Percentiles rank a stretch among this genome's conserved stretches.
Conservation (phyloP, 2,329 filamentous ascomycete species). For the Ascosphaera pollenicola region DNA sequence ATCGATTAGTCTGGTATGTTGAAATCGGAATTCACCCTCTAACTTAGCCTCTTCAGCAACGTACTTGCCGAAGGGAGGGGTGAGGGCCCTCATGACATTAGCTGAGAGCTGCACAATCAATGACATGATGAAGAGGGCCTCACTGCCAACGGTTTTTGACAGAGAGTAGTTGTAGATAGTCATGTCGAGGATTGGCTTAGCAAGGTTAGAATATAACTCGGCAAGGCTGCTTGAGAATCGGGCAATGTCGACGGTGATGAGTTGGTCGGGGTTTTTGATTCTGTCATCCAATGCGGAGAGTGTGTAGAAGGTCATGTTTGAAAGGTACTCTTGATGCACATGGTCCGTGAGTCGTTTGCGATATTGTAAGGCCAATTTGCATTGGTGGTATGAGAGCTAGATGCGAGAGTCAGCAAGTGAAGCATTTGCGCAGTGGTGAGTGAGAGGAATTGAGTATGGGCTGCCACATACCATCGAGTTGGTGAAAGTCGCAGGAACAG, state of each 20-base stretch:
- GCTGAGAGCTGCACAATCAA: slow-evolving; percentile 84
- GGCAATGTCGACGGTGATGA: slow-evolving; percentile 89
- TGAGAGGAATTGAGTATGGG: neutral
- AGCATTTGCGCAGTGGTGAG: slow-evolving; percentile 2
- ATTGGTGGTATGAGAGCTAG: slow-evolving; percentile 89
- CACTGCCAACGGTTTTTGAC: slow-evolving; percentile 84
- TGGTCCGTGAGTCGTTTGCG: slow-evolving; percentile 79
- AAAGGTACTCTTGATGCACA: slow-evolving; percentile 89
- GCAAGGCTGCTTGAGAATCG: slow-evolving; percentile 91
- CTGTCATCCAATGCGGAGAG: slow-evolving; percentile 87
- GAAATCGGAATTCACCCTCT: slow-evolving; percentile 90
- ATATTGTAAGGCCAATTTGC: slow-evolving; percentile 80
- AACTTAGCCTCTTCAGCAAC: slow-evolving; percentile 88
- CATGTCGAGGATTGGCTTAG: slow-evolving; percentile 89
- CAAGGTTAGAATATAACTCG: slow-evolving; percentile 87
- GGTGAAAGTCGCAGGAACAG: slow-evolving; percentile 87
- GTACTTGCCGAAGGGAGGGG: slow-evolving; percentile 91
- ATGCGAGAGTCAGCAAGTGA: neutral
- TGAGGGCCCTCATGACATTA: slow-evolving; percentile 78
- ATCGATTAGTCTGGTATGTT: slow-evolving; percentile 85
- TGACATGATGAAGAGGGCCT: slow-evolving; percentile 89
- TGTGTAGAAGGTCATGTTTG: slow-evolving; percentile 95
- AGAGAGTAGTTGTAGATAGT: slow-evolving; percentile 90
- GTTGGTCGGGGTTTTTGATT: slow-evolving; percentile 95
- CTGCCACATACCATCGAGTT: slow-evolving; percentile 76